These are phyloP conservation scores for Penicillium psychrofluorescens DNA, from an alignment of 495 filamentous ascomycete species.

Conservation along the genomic window DNA sequence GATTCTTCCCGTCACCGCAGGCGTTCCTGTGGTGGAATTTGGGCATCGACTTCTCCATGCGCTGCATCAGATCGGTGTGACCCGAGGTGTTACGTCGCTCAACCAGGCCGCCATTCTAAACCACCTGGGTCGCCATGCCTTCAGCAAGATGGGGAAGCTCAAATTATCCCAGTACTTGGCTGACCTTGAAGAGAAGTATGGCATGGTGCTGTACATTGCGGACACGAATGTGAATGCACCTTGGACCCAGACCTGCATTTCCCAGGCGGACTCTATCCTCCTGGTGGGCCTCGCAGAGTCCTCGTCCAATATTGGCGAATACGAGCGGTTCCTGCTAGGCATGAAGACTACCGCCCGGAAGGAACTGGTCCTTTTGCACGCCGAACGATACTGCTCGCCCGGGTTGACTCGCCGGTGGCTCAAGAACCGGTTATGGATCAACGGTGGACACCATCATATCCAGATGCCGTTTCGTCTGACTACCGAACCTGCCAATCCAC, in stretches of 20 bases:
- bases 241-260: constrained; percentile 97
- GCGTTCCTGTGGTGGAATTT: constrained; percentile 93
- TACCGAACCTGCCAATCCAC: constrained; percentile 68
- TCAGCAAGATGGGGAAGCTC: constrained; percentile 93
- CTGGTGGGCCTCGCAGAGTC: constrained; percentile 88
- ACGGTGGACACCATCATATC: constrained; percentile 96
- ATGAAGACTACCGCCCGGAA: constrained; percentile 97
- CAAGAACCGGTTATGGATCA: constrained; percentile 92
- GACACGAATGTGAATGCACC: constrained; percentile 93
- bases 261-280: constrained; percentile 91
- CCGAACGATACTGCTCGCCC: constrained; percentile 78
- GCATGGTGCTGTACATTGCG: constrained; percentile 93
- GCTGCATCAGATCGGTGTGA: constrained; percentile 76
- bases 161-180: constrained; percentile 95
- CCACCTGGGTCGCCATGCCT: constrained; percentile 90
- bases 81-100: constrained; percentile 83
- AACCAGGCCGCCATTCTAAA: constrained; percentile 92
- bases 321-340: constrained; percentile 87
- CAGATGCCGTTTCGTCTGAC: constrained; percentile 89
- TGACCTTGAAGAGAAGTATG: constrained; percentile 94
- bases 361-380: constrained; percentile 86
- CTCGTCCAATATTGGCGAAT: constrained; percentile 86
- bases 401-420: constrained; percentile 86
- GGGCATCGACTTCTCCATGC: constrained; percentile 83
- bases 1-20: constrained; percentile 81